Evolutionary conservation across 345 rosid species (phyloP).

Genomic region (Anacardium occidentale): DNA sequence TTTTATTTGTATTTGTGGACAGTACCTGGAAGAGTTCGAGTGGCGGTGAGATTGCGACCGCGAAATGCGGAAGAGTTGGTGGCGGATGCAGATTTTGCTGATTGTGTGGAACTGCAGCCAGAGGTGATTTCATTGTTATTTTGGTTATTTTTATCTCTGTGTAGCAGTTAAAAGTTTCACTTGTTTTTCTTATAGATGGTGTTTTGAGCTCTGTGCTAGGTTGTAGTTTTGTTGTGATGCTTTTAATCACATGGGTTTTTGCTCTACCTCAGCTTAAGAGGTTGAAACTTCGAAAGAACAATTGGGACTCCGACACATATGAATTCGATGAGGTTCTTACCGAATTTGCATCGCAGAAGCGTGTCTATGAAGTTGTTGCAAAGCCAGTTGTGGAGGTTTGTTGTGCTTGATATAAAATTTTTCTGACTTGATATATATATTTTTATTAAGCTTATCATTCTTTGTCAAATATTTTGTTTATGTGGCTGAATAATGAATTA

Average conservation of each 20-base stretch:
- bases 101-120: constrained; percentile 94
- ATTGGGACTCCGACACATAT: constrained; percentile 94
- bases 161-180: neutral
- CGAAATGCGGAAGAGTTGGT: constrained; percentile 79
- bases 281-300: constrained; percentile 94
- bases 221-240: constrained; percentile 10
- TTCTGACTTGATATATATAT: constrained; percentile 2
- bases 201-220: constrained; percentile 11
- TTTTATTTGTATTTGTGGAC: constrained; percentile 11
- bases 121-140: constrained; percentile 53
- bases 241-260: constrained; percentile 9
- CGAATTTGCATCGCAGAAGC: constrained; percentile 93
- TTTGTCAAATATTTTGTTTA: neutral
- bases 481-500: neutral
- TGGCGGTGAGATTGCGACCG: constrained; percentile 90
- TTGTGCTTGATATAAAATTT: neutral
- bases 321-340: constrained; percentile 98
- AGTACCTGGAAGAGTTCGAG: constrained; percentile 98
- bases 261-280: constrained; percentile 63
- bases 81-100: constrained; percentile 97
- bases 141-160: neutral
- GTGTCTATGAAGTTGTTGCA: constrained; percentile 93
- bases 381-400: constrained; percentile 98
- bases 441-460: neutral
- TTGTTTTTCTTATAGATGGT: neutral